Evolutionary conservation across 805 yeast genomes (phyloP), one percentile per base, ranked within the genome.

Genomic region (Allodekkera sacchari): DNA sequence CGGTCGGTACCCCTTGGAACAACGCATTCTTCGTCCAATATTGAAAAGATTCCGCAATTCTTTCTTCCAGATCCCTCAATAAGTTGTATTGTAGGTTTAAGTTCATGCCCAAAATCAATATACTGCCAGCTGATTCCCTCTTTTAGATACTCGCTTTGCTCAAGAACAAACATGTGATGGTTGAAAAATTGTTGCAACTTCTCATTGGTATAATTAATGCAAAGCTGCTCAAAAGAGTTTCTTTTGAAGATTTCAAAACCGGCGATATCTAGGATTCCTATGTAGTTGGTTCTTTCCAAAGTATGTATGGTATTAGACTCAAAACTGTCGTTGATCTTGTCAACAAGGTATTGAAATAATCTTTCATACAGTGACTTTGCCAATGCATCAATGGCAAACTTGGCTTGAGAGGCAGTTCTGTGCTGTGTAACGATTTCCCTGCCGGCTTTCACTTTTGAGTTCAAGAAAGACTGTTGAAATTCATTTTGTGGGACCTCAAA

Each of bases 1-100:
- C 64, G 59, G 52, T 92, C 97, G 0, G 83, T 71, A 1, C 96
- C 83, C 44, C 81, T 83, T 10, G 97, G 97, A 54, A 92, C 80
- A 18, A 92, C 82, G 41, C 96, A 89, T 52, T 92, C 97, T 55
- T 92, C 99, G 52, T 92, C 94, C 29, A 92, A 64, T 16, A 88
- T 68, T 9, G 95, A 80, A 35, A 92, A 73, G 11, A 92, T 68
- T 31, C 96, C 96, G 56, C 85, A 70, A 20, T 42, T 48, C 15
- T 28, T 88, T 3, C 11, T 15, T 5, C 13, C 8, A 45, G 59
- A 64, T 43, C 52, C 77, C 57, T 92, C 98, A 32, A 92, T 88
- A 34, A 92, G 63, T 45, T 88, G 94, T 31, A 92, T 92, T 0
- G 98, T 89, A 17, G 94, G 94, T 52, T 89, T 95, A 34, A 92